These are phyloP conservation scores for Acacia crassicarpa DNA, from an alignment of 306 rosid genomes.

Conservation along the genomic window DNA sequence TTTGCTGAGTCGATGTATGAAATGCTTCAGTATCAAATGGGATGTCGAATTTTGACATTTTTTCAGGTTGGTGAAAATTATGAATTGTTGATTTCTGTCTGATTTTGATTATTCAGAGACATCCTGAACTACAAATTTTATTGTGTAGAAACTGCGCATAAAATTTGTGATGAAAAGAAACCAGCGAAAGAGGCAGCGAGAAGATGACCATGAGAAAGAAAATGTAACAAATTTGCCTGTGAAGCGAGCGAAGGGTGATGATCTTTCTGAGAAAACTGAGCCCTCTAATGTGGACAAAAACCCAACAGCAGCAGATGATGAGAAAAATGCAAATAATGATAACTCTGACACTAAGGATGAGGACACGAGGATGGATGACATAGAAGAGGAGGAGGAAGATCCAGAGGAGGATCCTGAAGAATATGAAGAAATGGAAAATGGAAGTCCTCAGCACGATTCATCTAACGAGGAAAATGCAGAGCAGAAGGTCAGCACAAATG, in stretches of 20 bases:
- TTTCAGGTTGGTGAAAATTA: conserved; percentile 68
- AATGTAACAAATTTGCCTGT: conserved; percentile 36
- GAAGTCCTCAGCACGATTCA: conserved; percentile 47
- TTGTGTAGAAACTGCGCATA: conserved; percentile 64
- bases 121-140: conserved; percentile 5
- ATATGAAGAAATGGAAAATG: conserved; percentile 69
- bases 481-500: conserved; percentile 33
- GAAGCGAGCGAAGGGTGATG: conserved; percentile 65
- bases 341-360: conserved; percentile 40
- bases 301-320: conserved; percentile 44
- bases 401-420: conserved; percentile 94
- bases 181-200: conserved; percentile 85
- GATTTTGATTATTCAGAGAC: conserved; percentile 27
- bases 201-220: conserved; percentile 54
- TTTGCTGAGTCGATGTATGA: conserved; percentile 93
- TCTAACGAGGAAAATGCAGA: conserved; percentile 46
- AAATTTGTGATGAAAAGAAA: conserved; percentile 71
- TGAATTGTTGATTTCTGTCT: conserved; percentile 2
- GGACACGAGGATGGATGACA: conserved; percentile 70
- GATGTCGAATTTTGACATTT: conserved; percentile 72
- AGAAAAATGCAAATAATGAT: conserved; percentile 44
- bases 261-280: conserved; percentile 54
- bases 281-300: conserved; percentile 40
- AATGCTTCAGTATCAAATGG: conserved; percentile 99
- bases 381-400: conserved; percentile 71